Evolutionary conservation across 2,329 filamentous ascomycete genomes (phyloP), one percentile per base, ranked within the genome.

Genomic region (Botrytis fragariae): DNA sequence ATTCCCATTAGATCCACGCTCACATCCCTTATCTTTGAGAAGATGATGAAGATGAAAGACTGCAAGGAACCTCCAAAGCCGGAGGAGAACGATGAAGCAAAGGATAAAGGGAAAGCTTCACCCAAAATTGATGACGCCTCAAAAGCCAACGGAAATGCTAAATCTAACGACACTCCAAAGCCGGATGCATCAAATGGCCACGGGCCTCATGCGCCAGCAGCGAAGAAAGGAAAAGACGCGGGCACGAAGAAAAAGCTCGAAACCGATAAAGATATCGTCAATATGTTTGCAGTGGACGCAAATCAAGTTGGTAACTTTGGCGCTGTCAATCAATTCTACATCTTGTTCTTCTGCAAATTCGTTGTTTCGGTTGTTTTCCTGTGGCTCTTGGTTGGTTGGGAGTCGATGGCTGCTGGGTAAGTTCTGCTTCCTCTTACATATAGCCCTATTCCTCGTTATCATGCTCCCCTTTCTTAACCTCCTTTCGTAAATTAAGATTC

Each of bases 21-120:
- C 4, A 89, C 91, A 3, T 87, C 91, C 0, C 84, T 93, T 18
- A 87, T 95, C 25, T 95, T 94, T 77, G 87, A 89, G 74, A 95
- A 95, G 81, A 88, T 91, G 0, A 88, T 94, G 84, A 87, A 89
- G 57, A 87, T 90, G 72, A 95, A 94, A 79, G 92, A 94, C 79
- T 86, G 87, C 29, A 84, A 78, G n/a, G 76, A 84, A 63, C 89
- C 87, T 77, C 86, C 75, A 25, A 72, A 74, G 39, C 37, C 65
- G n/a, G 67, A 75, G 44, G 44, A 45, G 32, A 44, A 60, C 12
- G 67, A 75, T 42, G 63, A 72, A 22, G 59, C 69, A n/a, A 60
- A 54, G 57, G 72, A 35, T 8, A 74, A 69, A 42, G 35, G 63
- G 14, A 61, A 74, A 39, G 67, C 67, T 59, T 22, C 64, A 8